Evolutionary conservation across 257 asterid species (phyloP).

Genomic region (Gardenia jasminoides): DNA sequence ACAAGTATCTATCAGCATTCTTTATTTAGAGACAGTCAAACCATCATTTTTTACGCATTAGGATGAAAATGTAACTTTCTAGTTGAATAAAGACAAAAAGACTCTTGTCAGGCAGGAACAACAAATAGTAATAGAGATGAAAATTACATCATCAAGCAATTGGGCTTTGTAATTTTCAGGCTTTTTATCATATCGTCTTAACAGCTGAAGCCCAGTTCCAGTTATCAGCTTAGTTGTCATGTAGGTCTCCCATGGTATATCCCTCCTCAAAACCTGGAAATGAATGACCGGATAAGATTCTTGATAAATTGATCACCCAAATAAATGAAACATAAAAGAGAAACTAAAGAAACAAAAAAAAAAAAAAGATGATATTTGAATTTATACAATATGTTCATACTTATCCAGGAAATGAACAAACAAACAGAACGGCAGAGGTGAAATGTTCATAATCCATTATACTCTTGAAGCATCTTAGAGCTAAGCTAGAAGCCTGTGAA

Average conservation of each 20-base stretch:
- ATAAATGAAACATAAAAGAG: background rate
- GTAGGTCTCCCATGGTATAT: constrained; percentile 96
- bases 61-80: background rate
- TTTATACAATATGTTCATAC: too few species aligned
- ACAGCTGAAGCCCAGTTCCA: constrained; percentile 84
- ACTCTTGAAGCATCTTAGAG: background rate
- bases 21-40: background rate
- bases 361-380: background rate
- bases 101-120: background rate
- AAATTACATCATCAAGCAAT: constrained; percentile 72
- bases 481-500: background rate
- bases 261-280: constrained; percentile 74
- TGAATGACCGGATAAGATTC: constrained; percentile 10
- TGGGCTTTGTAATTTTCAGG: constrained; percentile 70
- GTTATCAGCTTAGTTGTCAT: constrained; percentile 82
- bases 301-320: background rate
- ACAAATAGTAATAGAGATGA: constrained; percentile 11
- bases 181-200: constrained; percentile 87
- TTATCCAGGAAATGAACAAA: background rate
- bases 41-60: background rate
- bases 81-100: background rate
- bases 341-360: background rate
- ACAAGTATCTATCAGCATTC: background rate
- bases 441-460: background rate
- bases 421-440: background rate